Evolutionary conservation across 768 basidiomycete species (phyloP).

Genomic region (Phanerodontia chrysosporium): DNA sequence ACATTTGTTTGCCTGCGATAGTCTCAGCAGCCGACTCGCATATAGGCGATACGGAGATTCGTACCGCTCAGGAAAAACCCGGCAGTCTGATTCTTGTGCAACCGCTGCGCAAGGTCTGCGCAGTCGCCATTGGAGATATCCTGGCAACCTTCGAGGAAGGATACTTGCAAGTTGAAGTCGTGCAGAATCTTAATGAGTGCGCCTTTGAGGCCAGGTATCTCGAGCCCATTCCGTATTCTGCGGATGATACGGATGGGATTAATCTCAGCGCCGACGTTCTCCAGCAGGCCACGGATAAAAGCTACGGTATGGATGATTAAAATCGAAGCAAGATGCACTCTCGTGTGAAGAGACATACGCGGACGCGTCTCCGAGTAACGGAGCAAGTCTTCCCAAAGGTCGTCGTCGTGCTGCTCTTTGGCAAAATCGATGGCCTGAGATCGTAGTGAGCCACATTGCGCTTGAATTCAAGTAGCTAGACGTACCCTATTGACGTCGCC

Average conservation of each 20-base stretch:
- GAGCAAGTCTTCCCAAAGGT: constrained; percentile 96
- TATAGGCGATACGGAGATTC: constrained; percentile 8
- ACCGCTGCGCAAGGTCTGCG: constrained; percentile 56
- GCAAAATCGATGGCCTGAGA: constrained; percentile 93
- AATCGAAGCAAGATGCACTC: neutral
- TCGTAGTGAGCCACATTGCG: too few relatives aligned
- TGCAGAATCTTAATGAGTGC: constrained; percentile 96
- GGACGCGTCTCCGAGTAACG: constrained; percentile 93
- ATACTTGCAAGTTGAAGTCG: constrained; percentile 93
- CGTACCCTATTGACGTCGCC: constrained; percentile 86
- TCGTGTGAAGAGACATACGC: constrained; percentile 33
- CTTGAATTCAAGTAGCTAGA: too few relatives aligned
- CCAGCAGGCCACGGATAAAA: constrained; percentile 91
- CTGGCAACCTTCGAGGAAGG: constrained; percentile 89
- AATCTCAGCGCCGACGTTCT: constrained; percentile 95
- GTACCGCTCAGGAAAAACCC: constrained; percentile 79
- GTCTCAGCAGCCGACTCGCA: constrained; percentile 3
- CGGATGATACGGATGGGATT: constrained; percentile 92
- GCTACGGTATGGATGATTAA: constrained; percentile 45
- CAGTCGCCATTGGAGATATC: constrained; percentile 83
- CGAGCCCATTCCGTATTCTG: constrained; percentile 91
- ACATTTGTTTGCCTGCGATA: constrained; percentile 52
- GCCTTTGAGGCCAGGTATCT: constrained; percentile 92
- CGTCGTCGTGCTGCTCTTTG: constrained; percentile 93
- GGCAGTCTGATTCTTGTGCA: constrained; percentile 73